These are phyloP conservation scores for Trapa bicornis DNA, from an alignment of 345 rosid species.

Conservation along the genomic window DNA sequence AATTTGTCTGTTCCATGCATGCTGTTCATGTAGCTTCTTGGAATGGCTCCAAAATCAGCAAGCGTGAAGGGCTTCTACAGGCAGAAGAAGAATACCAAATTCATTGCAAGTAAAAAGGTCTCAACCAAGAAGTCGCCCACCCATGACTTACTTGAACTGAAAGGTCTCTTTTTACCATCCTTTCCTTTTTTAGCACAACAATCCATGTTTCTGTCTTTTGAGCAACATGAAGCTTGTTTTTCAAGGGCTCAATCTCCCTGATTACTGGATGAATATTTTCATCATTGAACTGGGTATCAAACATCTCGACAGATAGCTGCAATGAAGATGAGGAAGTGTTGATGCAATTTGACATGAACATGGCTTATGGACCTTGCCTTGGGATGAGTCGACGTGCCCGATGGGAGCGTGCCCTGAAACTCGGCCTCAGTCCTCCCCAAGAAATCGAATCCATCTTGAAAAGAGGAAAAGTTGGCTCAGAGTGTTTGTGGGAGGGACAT, in stretches of 20 bases:
- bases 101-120: constrained; percentile 25
- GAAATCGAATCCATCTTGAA: constrained; percentile 41
- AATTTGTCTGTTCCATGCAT: background rate
- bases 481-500: constrained; percentile 62
- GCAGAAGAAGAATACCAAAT: constrained; percentile 38
- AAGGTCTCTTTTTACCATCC: constrained; percentile 22
- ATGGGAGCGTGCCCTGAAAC: constrained; percentile 65
- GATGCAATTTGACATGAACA: constrained; percentile 75
- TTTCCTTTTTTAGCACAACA: background rate
- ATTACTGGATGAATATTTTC: background rate
- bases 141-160: constrained; percentile 38
- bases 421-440: constrained; percentile 54
- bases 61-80: constrained; percentile 51
- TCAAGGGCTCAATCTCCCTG: background rate
- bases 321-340: constrained; percentile 34
- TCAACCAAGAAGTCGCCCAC: constrained; percentile 23
- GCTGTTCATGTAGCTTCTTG: background rate
- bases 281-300: background rate
- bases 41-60: constrained; percentile 38
- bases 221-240: background rate
- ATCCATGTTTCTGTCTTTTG: background rate
- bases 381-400: constrained; percentile 59
- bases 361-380: constrained; percentile 70
- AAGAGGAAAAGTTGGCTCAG: constrained; percentile 25
- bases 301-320: constrained; percentile 27